These are phyloP conservation scores for Saxophila tyrrhenica DNA, from an alignment of 495 filamentous ascomycete genomes.

Conservation along the genomic window DNA sequence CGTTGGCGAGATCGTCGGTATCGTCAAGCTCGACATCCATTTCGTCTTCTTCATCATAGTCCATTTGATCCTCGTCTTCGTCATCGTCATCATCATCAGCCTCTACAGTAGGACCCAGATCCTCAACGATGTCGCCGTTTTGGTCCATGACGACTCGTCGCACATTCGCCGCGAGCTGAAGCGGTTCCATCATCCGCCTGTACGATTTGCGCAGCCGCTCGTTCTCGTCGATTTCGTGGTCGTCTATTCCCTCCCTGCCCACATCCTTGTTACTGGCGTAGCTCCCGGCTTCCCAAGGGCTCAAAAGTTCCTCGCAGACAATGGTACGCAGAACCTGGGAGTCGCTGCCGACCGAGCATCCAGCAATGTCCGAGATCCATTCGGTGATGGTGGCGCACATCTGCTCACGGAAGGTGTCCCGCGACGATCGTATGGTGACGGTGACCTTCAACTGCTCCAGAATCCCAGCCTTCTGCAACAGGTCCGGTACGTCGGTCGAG, in stretches of 20 bases:
- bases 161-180: constrained; percentile 3
- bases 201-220: constrained; percentile 7
- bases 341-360: constrained; percentile 74
- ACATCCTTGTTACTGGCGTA: constrained; percentile 71
- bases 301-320: constrained; percentile 84
- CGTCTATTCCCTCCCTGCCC: constrained; percentile 78
- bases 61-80: constrained; percentile 28
- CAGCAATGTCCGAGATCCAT: constrained; percentile 87
- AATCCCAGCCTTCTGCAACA: constrained; percentile 64
- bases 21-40: constrained; percentile 24
- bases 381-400: constrained; percentile 98
- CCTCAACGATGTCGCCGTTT: constrained; percentile 35
- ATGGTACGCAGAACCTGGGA: constrained; percentile 64
- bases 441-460: constrained; percentile 96
- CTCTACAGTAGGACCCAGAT: constrained; percentile 28
- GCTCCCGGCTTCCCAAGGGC: constrained; percentile 76
- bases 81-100: constrained; percentile 35
- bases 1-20: constrained; percentile 30
- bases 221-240: constrained; percentile 52
- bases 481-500: constrained; percentile 52
- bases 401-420: constrained; percentile 92
- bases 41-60: constrained; percentile 22
- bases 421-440: constrained; percentile 80
- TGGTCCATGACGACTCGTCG: constrained; percentile 30
- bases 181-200: constrained; percentile 7